Percentiles rank a stretch among this genome's conserved stretches.
Evolutionary conservation across 192 early-diverging fungal genomes (phyloP).

Genomic region (Umbelopsis sp.): DNA sequence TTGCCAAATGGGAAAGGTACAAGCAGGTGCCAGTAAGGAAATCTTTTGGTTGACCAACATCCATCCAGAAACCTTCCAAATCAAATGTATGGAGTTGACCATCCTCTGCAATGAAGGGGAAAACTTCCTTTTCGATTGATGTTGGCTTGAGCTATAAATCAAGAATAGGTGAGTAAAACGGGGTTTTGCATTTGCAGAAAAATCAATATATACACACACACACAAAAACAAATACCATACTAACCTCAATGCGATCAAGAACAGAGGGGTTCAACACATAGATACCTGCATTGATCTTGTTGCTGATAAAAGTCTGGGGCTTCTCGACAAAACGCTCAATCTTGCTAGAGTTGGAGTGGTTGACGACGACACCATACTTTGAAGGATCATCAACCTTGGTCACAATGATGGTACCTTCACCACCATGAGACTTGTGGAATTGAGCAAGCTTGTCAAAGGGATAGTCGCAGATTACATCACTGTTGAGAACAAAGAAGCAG

Average conservation of each 20-base stretch:
- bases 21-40: conserved; percentile 94
- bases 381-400: conserved; percentile 98
- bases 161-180: background rate
- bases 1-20: conserved; percentile 83
- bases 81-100: conserved; percentile 89
- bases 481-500: conserved; percentile 99
- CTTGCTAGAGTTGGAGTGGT: conserved; percentile 64
- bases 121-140: conserved; percentile 98
- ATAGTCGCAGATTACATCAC: conserved; percentile 99
- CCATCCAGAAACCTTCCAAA: conserved; percentile 98
- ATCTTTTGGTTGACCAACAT: conserved; percentile 99
- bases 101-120: conserved; percentile 91
- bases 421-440: conserved; percentile 90
- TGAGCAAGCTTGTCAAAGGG: conserved; percentile 87
- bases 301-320: conserved; percentile 92
- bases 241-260: conserved; percentile 85
- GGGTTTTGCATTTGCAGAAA: no score
- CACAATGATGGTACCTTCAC: conserved; percentile 94
- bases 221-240: background rate
- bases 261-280: conserved; percentile 96
- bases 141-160: conserved; percentile 79
- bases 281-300: conserved; percentile 99
- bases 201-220: no score
- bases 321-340: conserved; percentile 99
- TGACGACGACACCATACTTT: conserved; percentile 98